Evolutionary conservation across 371 early-diverging fungal species (phyloP).

Genomic region (Phascolomyces articulosus): DNA sequence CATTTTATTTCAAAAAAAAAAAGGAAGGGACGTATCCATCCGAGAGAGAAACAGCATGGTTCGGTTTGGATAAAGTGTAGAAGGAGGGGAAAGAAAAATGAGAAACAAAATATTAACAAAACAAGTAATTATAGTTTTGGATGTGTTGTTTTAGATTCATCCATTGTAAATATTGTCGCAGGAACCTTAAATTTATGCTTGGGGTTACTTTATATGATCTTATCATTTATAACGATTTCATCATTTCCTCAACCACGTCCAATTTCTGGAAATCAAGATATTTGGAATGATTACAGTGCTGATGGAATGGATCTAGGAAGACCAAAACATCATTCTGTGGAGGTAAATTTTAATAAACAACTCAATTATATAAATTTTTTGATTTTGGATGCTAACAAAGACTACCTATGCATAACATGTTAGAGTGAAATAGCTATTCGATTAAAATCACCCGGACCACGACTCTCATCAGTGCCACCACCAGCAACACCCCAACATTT

Average conservation of each 20-base stretch:
- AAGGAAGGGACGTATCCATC: too few relatives aligned
- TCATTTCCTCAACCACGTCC: slow-evolving; percentile 42
- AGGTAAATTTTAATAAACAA: slow-evolving; percentile 13
- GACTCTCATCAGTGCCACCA: too few relatives aligned
- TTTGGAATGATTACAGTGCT: slow-evolving; percentile 49
- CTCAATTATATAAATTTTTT: too few relatives aligned
- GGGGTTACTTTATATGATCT: slow-evolving; percentile 39
- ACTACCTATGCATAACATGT: background rate
- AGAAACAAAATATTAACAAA: background rate
- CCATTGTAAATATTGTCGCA: slow-evolving; percentile 36
- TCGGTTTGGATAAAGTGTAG: too few relatives aligned
- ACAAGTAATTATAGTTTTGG: slow-evolving; percentile 32
- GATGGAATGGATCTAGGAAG: slow-evolving; percentile 45
- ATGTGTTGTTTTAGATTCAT: slow-evolving; percentile 34
- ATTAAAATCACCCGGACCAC: slow-evolving; percentile 21
- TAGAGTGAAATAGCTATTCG: slow-evolving; percentile 22
- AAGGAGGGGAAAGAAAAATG: too few relatives aligned
- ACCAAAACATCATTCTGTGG: slow-evolving; percentile 24
- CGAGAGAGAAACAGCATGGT: too few relatives aligned
- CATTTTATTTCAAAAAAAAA: too few relatives aligned
- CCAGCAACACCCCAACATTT: slow-evolving; percentile 5
- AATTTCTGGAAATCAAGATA: slow-evolving; percentile 43
- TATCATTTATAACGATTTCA: slow-evolving; percentile 36
- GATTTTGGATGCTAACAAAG: too few relatives aligned
- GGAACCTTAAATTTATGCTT: slow-evolving; percentile 38